phyloP scores from a whole-genome alignment of 225 moss, liverwort and hornwort species.

The Antitrichia curtipendula region DNA sequence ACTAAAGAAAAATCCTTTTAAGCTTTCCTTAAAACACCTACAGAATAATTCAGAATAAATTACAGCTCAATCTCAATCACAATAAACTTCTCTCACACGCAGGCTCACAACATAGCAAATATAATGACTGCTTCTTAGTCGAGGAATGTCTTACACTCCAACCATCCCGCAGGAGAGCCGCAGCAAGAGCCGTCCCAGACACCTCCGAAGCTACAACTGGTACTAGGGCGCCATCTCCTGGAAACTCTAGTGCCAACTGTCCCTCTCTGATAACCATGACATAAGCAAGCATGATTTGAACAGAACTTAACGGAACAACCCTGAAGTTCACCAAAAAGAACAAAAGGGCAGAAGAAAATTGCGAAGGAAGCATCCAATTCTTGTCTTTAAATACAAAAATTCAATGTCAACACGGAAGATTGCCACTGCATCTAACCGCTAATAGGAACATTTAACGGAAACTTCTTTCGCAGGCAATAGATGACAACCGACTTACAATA shows the following conservation, averaged over 20 bases:
- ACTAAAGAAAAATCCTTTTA: background rate
- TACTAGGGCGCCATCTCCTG: conserved; percentile 59
- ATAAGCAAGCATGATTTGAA: background rate
- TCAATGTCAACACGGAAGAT: background rate
- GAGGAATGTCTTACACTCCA: conserved; percentile 61
- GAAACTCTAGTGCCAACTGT: conserved; percentile 70
- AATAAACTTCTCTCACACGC: background rate
- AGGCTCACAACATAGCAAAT: background rate
- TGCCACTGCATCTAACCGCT: background rate
- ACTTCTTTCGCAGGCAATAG: background rate
- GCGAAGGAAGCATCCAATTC: background rate
- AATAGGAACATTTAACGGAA: background rate
- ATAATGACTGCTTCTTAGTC: background rate
- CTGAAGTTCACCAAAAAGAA: background rate
- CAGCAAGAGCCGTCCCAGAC: conserved; percentile 94
- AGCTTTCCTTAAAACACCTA: background rate
- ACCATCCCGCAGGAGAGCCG: conserved; percentile 94
- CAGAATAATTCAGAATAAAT: background rate
- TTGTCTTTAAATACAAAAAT: background rate
- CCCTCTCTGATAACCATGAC: conserved; percentile 33
- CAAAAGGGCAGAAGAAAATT: background rate
- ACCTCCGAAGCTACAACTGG: conserved; percentile 56
- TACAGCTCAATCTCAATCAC: background rate
- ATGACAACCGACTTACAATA: background rate
- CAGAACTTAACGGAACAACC: background rate